Conservation (phyloP, 2,329 filamentous ascomycete genomes). For the Bimuria novae-zelandiae region DNA sequence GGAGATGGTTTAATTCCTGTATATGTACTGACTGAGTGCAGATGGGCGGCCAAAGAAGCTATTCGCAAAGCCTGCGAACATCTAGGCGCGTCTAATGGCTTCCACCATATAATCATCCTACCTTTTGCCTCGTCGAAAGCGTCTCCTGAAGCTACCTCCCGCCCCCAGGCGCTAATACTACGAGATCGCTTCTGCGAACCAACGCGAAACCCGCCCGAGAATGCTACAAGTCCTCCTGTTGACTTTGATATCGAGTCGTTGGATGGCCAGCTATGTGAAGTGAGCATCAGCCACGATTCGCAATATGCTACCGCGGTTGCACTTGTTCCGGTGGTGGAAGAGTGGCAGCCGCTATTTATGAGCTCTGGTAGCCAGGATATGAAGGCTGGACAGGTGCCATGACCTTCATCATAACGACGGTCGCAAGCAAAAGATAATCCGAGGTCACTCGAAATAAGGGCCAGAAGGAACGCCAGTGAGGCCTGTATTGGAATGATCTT, state of each 20-base stretch:
- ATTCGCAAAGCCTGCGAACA: constrained; percentile 51
- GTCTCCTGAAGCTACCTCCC: constrained; percentile 17
- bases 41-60: constrained; percentile 59
- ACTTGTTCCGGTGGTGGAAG: constrained; percentile 51
- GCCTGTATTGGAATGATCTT: too few relatives aligned
- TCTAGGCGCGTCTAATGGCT: constrained; percentile 26
- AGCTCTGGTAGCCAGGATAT: background rate
- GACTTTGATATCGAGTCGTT: constrained; percentile 21
- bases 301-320: constrained; percentile 78
- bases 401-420: background rate
- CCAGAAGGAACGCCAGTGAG: too few relatives aligned
- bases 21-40: constrained; percentile 25
- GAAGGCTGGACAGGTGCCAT: background rate
- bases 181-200: constrained; percentile 18
- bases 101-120: constrained; percentile 49
- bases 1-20: too few relatives aligned
- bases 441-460: too few relatives aligned
- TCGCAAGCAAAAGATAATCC: too few relatives aligned
- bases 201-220: background rate
- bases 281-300: constrained; percentile 88
- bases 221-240: background rate
- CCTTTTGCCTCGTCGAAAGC: constrained; percentile 17
- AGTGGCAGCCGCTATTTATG: background rate
- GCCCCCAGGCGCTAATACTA: constrained; percentile 35
- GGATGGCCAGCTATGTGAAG: constrained; percentile 60